These are phyloP conservation scores for Aspergillus ochraceus DNA, from an alignment of 2,329 filamentous ascomycete genomes.

Conservation along the genomic window DNA sequence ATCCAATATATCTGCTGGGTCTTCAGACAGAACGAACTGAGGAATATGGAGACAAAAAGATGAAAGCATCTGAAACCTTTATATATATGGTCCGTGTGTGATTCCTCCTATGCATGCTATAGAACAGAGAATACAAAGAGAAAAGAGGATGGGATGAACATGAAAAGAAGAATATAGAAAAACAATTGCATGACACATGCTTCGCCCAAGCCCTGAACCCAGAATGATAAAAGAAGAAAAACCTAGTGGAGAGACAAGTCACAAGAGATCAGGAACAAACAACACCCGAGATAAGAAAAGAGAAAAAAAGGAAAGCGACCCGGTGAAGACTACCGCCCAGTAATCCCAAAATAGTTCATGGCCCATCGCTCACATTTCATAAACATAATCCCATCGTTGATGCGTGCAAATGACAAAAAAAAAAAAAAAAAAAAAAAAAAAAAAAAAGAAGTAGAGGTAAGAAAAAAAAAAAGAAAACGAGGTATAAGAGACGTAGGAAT, in stretches of 20 bases:
- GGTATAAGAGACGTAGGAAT: conserved; percentile 1
- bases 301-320: conserved; percentile 1
- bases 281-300: conserved; percentile 7
- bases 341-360: conserved; percentile 8
- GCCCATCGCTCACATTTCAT: conserved; percentile 4
- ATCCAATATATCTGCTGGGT: not conserved
- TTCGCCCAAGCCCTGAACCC: conserved; percentile 18
- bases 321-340: conserved; percentile 4
- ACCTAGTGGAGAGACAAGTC: not conserved
- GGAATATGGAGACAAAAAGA: not conserved
- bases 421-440: conserved; percentile 4
- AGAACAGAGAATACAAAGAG: not conserved
- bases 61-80: not conserved
- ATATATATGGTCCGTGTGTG: not conserved
- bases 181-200: conserved; percentile 23
- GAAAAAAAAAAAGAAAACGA: not conserved
- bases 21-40: not conserved
- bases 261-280: not conserved
- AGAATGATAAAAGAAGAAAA: conserved; percentile 9
- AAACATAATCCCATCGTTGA: conserved; percentile 1
- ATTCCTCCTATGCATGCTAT: conserved; percentile 1
- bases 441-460: not conserved
- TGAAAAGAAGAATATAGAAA: conserved; percentile 4
- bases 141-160: not conserved
- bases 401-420: conserved; percentile 6